Percentiles rank a stretch among this genome's conserved stretches.
These are phyloP conservation scores for Gynochthodes officinalis DNA, from an alignment of 257 asterid species.

Conservation along the genomic window DNA sequence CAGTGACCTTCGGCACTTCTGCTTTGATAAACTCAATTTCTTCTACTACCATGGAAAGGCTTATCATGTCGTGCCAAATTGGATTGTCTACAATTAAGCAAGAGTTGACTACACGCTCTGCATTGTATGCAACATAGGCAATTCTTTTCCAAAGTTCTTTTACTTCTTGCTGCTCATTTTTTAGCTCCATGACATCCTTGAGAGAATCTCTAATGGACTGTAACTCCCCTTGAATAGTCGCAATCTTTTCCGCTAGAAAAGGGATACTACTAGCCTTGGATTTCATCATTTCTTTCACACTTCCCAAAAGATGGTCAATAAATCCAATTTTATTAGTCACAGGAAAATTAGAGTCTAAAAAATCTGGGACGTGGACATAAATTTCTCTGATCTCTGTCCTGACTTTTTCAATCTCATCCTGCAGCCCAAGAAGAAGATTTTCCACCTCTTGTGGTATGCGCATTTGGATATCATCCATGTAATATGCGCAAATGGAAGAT, in stretches of 20 bases:
- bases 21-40: neutral
- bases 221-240: constrained; percentile 2
- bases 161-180: neutral
- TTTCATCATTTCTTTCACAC: neutral
- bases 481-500: neutral
- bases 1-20: constrained; percentile 1
- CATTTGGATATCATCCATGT: neutral
- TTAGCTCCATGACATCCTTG: neutral
- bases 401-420: neutral
- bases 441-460: neutral
- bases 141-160: constrained; percentile 1
- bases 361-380: neutral
- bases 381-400: neutral
- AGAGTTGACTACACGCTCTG: constrained; percentile 3
- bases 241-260: constrained; percentile 1
- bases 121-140: neutral
- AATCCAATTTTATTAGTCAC: constrained; percentile 3
- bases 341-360: neutral
- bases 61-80: constrained; percentile 9
- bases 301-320: neutral
- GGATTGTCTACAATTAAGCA: neutral
- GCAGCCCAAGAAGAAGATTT: neutral
- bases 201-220: neutral
- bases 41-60: neutral
- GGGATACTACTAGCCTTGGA: too few species aligned